A percentile compares a stretch with the other conserved stretches of the same genome.
These are phyloP conservation scores for Fusarium staphyleae DNA, from an alignment of 2,329 filamentous ascomycete species.

Conservation along the genomic window DNA sequence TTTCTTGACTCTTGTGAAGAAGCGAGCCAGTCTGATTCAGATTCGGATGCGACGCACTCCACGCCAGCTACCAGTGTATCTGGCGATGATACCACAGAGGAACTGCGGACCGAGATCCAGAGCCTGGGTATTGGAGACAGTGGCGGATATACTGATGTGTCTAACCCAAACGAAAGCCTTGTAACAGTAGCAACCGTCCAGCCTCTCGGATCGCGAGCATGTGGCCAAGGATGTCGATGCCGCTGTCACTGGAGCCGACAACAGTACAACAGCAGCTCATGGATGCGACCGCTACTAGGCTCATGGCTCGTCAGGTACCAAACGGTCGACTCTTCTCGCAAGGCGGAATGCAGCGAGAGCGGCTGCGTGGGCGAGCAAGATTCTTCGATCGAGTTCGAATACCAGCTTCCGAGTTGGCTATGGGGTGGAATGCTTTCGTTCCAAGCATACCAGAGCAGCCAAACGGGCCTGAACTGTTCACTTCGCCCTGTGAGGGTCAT, in stretches of 20 bases:
- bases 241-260: conserved; percentile 4
- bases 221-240: conserved; percentile 6
- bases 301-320: conserved; percentile 14
- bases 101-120: fast-evolving
- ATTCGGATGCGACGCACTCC: fast-evolving
- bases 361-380: not conserved
- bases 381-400: not conserved
- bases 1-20: no score
- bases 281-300: not conserved
- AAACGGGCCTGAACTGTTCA: not conserved
- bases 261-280: not conserved
- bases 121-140: no score
- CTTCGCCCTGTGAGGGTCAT: conserved; percentile 9
- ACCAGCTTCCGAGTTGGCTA: conserved; percentile 19
- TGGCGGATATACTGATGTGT: fast-evolving
- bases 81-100: fast-evolving
- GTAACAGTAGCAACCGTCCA: not conserved
- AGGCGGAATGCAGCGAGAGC: not conserved
- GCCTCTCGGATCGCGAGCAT: not conserved
- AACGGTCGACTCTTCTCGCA: fast-evolving
- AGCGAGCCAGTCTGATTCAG: not conserved
- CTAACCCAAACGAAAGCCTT: not conserved
- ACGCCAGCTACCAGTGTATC: no score
- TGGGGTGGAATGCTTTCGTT: conserved; percentile 2
- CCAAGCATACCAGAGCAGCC: not conserved